Percentiles rank a stretch among this genome's conserved stretches.
phyloP scores from a whole-genome alignment of 2,329 filamentous ascomycete species.

The Mycocentrospora acerina region DNA sequence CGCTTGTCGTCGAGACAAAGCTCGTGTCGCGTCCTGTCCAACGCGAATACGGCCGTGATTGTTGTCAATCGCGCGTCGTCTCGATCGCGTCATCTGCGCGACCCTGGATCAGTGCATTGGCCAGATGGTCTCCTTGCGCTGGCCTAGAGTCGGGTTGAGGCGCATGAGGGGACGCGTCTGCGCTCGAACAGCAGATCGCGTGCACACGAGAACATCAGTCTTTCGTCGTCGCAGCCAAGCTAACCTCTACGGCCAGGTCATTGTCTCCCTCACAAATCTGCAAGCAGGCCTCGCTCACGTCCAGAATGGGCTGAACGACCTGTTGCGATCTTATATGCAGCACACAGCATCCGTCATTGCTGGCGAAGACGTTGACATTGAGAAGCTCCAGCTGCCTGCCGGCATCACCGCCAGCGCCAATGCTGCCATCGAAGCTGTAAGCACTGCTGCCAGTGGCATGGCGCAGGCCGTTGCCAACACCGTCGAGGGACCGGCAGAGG shows the following conservation, averaged over 20 bases:
- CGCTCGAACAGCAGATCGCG: conserved; percentile 2
- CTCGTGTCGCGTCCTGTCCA: conserved; percentile 6
- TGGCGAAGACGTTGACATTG: conserved; percentile 37
- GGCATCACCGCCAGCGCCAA: conserved; percentile 41
- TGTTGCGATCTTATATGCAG: conserved; percentile 81
- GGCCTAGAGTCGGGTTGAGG: conserved; percentile 2
- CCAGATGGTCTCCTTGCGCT: conserved; percentile 7
- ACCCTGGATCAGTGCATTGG: conserved; percentile 13
- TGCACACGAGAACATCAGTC: conserved; percentile 3
- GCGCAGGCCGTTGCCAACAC: conserved; percentile 17
- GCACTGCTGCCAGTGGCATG: conserved; percentile 23
- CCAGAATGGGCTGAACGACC: conserved; percentile 66
- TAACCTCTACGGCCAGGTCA: conserved; percentile 57
- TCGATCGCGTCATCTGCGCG: conserved; percentile 29
- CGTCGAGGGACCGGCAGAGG: conserved; percentile 10
- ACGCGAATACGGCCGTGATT: conserved; percentile 4
- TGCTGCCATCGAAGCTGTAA: conserved; percentile 31
- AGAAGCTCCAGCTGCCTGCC: conserved; percentile 47
- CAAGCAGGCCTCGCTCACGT: conserved; percentile 55
- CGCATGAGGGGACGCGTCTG: neutral
- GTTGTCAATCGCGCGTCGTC: conserved; percentile 2
- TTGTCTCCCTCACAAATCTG: conserved; percentile 75
- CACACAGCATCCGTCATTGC: conserved; percentile 79
- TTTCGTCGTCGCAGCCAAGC: conserved; percentile 1
- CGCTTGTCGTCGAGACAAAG: conserved; percentile 1